Evolutionary conservation across 805 yeast genomes (phyloP), one percentile per base, ranked within the genome.

Genomic region (Dipodascopsis tothii): DNA sequence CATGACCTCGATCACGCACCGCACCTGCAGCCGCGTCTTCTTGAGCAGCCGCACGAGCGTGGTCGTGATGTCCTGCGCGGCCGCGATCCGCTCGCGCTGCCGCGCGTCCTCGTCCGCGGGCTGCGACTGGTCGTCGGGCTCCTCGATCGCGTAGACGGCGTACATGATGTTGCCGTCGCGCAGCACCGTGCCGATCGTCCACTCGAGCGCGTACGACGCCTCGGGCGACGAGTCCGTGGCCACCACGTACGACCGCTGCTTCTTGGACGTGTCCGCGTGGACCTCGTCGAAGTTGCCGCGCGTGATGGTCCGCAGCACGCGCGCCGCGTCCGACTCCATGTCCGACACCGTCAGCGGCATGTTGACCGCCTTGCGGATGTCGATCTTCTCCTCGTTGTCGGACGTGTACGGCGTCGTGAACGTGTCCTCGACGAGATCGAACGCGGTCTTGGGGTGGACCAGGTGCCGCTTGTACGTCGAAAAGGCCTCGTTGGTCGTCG

Each of bases 181-280:
- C 37, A 87, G 69, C 0, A 86, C 81, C 0, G 94, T 76, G 2
- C 96, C 96, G 54, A 88, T 70, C 35, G 87, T 76, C 83, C 95
- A 87, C 56, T 85, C 92, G 19, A 88, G 68, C 0, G 96, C 92
- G 61, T 82, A 83, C 32, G 72, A 70, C 2, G 94, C 80, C 59
- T 86, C 96, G 0, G 85, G 82, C 3, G 90, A 78, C 50, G 82
- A 73, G 60, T 88, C 96, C 67, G 82, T 75, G 57, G 92, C 85
- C 18, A 86, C 72, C 38, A 87, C 64, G 61, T 79, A 85, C 58
- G 84, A 74, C 54, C 77, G 77, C n/a, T 71, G 54, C 19, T 44
- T 45, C 23, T 56, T 51, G 16, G 49, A 40, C 5, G 49, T 43
- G 11, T 53, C 49, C 14, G 48, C 51, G 18, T 44, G 45, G 5